Conservation (phyloP, 2,329 filamentous ascomycete species). For the Fusarium compactum region DNA sequence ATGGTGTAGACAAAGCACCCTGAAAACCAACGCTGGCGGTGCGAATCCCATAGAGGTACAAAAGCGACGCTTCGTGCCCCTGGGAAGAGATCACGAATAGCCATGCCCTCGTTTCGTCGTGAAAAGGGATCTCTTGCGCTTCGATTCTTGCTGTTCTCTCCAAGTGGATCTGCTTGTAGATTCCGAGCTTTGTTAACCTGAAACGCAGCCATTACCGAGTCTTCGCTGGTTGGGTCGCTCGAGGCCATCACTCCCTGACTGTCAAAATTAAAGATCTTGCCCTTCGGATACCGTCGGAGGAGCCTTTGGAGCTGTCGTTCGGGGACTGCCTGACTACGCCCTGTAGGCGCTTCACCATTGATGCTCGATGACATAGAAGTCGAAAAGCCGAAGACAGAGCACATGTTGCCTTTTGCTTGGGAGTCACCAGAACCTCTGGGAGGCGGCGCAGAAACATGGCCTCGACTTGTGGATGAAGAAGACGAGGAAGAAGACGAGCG, state of each 20-base stretch:
- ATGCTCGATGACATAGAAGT: conserved; percentile 51
- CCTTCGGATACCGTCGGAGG: conserved; percentile 56
- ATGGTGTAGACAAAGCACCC: conserved; percentile 64
- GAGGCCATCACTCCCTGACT: conserved; percentile 52
- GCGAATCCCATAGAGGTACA: conserved; percentile 62
- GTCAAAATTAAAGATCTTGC: conserved; percentile 61
- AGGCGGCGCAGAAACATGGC: background rate
- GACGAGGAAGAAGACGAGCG: conserved; percentile 26
- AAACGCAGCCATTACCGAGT: conserved; percentile 6
- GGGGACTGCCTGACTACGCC: background rate
- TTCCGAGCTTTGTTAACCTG: conserved; percentile 1
- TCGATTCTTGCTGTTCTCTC: background rate
- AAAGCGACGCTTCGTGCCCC: conserved; percentile 60
- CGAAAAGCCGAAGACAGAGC: conserved; percentile 56
- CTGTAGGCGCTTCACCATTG: conserved; percentile 42
- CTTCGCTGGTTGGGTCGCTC: conserved; percentile 49
- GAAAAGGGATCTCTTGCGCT: conserved; percentile 23
- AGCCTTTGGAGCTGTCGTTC: conserved; percentile 25
- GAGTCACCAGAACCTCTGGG: conserved; percentile 42
- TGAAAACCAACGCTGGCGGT: conserved; percentile 61
- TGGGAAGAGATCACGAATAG: conserved; percentile 54
- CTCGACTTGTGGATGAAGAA: conserved; percentile 13
- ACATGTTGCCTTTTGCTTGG: conserved; percentile 33
- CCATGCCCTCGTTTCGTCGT: conserved; percentile 31
- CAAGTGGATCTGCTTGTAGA: background rate